phyloP scores from a whole-genome alignment of 306 rosid species.

The Corylus heterophylla region DNA sequence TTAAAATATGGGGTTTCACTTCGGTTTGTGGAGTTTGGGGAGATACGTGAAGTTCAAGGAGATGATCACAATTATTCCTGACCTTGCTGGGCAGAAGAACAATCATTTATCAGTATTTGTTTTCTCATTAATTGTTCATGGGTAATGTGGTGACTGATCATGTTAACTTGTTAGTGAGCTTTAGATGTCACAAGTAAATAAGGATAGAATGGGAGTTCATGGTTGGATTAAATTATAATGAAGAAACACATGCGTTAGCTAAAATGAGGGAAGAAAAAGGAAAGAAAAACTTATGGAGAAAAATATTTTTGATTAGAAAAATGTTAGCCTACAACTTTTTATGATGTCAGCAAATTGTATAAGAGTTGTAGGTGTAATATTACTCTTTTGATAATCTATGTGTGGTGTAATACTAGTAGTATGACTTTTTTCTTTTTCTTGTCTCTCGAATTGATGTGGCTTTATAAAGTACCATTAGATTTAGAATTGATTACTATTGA shows the following conservation, averaged over 20 bases:
- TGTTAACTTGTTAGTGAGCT: not conserved
- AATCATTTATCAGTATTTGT: not conserved
- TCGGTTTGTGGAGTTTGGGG: constrained; percentile 36
- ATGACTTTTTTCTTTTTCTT: no score
- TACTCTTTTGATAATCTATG: no score
- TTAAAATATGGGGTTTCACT: constrained; percentile 31
- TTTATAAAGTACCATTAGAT: no score
- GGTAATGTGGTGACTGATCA: not conserved
- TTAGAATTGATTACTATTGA: no score
- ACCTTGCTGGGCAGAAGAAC: constrained; percentile 4
- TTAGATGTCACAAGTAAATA: not conserved
- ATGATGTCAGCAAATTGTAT: no score
- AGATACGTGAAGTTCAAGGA: constrained; percentile 22
- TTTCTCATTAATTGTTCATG: constrained; percentile 5
- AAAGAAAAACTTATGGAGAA: no score
- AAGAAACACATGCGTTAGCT: not conserved
- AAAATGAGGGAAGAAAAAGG: no score
- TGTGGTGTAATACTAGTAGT: no score
- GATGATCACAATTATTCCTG: not conserved
- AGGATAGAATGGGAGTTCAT: not conserved
- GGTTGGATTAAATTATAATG: not conserved
- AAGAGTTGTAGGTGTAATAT: no score
- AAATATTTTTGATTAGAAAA: no score
- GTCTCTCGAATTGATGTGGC: no score
- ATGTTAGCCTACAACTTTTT: no score